These are phyloP conservation scores for Pseudogymnoascus sp. DNA, from an alignment of 2,329 filamentous ascomycete species.

Conservation along the genomic window DNA sequence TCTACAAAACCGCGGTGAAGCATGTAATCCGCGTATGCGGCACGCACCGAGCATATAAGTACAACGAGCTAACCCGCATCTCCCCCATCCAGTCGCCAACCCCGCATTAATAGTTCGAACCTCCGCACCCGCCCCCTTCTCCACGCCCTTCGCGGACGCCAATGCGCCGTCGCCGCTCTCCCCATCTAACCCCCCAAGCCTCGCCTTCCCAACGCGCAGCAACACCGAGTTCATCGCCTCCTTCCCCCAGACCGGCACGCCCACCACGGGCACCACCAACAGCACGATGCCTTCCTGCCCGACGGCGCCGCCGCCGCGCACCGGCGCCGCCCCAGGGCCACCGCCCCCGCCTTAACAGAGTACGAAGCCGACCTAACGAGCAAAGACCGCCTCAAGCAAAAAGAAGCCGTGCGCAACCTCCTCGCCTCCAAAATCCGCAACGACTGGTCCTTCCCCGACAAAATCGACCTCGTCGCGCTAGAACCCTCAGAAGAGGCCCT, in stretches of 20 bases:
- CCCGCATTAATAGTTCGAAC: neutral
- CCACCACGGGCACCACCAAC: neutral
- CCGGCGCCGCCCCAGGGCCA: conserved; percentile 21
- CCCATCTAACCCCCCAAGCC: neutral
- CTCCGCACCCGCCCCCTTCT: neutral
- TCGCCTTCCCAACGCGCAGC: neutral
- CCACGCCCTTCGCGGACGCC: neutral
- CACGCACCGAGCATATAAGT: neutral
- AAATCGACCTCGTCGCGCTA: neutral
- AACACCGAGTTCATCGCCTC: neutral
- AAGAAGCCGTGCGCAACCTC: conserved; percentile 54
- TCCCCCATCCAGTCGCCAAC: neutral
- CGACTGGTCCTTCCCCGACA: conserved; percentile 45
- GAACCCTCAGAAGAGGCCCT: neutral
- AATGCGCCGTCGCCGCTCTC: neutral
- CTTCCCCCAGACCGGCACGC: neutral
- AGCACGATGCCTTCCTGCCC: conserved; percentile 10
- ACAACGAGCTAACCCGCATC: neutral
- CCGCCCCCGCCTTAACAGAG: conserved; percentile 33
- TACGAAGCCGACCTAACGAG: conserved; percentile 56
- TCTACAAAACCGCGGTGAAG: neutral
- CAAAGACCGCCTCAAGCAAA: conserved; percentile 56
- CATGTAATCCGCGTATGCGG: neutral
- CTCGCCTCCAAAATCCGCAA: conserved; percentile 48
- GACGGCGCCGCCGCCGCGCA: neutral